Base-by-base conservation (phyloP, 768 basidiomycete species). In the Lentinus brumalis region DNA sequence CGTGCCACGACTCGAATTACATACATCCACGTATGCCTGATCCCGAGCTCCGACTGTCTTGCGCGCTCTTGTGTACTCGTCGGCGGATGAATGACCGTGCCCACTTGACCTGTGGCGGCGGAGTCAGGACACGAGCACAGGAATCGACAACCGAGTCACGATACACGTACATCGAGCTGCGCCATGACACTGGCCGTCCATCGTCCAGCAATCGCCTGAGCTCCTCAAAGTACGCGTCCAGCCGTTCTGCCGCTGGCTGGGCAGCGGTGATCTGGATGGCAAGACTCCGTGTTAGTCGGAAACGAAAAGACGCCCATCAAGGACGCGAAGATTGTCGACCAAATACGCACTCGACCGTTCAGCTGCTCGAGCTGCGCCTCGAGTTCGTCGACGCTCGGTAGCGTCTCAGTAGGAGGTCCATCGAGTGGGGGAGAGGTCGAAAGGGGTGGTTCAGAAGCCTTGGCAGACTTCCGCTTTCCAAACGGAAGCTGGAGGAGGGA, bases 41-140 rank as follows among this genome's bases (percentile, higher is more conserved):
- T 67, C 67, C 7, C 67, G 62, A 1, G 62, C 57, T 14, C 53
- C 59, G 21, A 65, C 64, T 6, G 67, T 59, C 55, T 56, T 63
- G 21, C 64, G 64, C 35, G 63, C 62, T 7, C 18, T 50, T 29
- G 38, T 46, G 42, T 60, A 58, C 45, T 55, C 53, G 53, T 55
- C 53, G 4, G 14, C 16, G 18, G 15, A 53, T 38, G 52, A 18
- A 14, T 40, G 52, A 5, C 38, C 52, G 11, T 32, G 15, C 38
- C 32, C 35, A 38, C 21, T 26, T 16, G 32, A 38, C 32, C 52
- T 53, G 18, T 16, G 3, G 32, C n/a, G n/a, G 4, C 38, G 52
- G 0, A 9, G 57, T 31, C 32, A 11, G 47, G 51, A 31, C 49
- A 31, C 32, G 6, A 8, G 14, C 29, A 49, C n/a, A 31, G 15